phyloP scores from a whole-genome alignment of 768 basidiomycete species.

The Amanita muscaria region DNA sequence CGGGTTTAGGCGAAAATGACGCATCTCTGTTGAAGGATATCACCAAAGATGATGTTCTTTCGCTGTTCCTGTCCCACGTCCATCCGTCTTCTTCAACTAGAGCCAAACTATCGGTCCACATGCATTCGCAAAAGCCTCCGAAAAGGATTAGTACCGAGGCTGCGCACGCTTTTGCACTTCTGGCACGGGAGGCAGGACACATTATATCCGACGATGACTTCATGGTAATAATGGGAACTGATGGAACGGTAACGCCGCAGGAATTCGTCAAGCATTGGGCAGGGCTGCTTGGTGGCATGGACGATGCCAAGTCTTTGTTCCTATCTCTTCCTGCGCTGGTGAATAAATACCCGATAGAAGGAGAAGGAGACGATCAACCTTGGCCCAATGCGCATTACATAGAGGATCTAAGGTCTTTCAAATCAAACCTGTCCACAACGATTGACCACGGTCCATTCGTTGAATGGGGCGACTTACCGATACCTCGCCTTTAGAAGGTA shows the following conservation, averaged over 20 bases:
- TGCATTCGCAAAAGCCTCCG: constrained; percentile 59
- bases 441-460: constrained; percentile 59
- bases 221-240: constrained; percentile 42
- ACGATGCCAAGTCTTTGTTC: constrained; percentile 38
- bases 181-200: constrained; percentile 41
- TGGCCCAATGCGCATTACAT: constrained; percentile 49
- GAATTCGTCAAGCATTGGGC: constrained; percentile 65
- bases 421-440: constrained; percentile 43
- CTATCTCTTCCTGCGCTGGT: constrained; percentile 49
- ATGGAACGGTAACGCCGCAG: constrained; percentile 42
- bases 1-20: constrained; percentile 57
- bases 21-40: constrained; percentile 53
- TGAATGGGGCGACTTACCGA: constrained; percentile 66
- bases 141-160: constrained; percentile 59
- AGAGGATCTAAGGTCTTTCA: constrained; percentile 60
- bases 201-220: constrained; percentile 41
- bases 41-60: constrained; percentile 66
- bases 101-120: constrained; percentile 78
- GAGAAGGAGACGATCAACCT: constrained; percentile 38
- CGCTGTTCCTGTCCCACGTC: constrained; percentile 59
- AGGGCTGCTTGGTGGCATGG: constrained; percentile 30
- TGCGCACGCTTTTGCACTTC: constrained; percentile 48
- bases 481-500: constrained; percentile 38
- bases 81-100: constrained; percentile 63
- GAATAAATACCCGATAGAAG: constrained; percentile 44